A percentile compares a stretch with the other conserved stretches of the same genome.
These are phyloP conservation scores for Puccinia polysora DNA, from an alignment of 1,284 basidiomycete species.

Conservation along the genomic window DNA sequence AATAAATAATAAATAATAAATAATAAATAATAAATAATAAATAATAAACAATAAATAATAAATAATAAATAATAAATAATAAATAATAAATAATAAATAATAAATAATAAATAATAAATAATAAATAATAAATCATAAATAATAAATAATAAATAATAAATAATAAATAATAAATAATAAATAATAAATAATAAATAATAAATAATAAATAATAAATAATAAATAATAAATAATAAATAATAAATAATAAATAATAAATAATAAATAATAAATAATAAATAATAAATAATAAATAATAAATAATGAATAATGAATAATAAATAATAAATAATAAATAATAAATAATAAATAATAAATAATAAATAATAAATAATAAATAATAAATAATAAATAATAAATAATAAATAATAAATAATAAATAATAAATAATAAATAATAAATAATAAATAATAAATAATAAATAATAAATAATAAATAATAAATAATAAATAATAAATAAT, in stretches of 20 bases:
- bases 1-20: too few species aligned
- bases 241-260: background rate
- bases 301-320: too few species aligned
- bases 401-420: background rate
- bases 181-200: background rate
- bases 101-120: background rate
- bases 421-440: background rate
- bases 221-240: background rate
- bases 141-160: too few species aligned
- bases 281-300: conserved; percentile 1
- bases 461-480: background rate
- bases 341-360: background rate
- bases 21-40: too few species aligned
- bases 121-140: too few species aligned
- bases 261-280: background rate
- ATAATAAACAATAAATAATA: too few species aligned
- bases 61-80: background rate
- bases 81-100: background rate
- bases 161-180: background rate
- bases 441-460: background rate
- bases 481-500: background rate
- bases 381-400: background rate
- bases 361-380: background rate
- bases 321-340: background rate
- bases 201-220: background rate